Evolutionary conservation across 768 basidiomycete genomes (phyloP), one percentile per base, ranked within the genome.

Genomic region (Pleurotus giganteus): DNA sequence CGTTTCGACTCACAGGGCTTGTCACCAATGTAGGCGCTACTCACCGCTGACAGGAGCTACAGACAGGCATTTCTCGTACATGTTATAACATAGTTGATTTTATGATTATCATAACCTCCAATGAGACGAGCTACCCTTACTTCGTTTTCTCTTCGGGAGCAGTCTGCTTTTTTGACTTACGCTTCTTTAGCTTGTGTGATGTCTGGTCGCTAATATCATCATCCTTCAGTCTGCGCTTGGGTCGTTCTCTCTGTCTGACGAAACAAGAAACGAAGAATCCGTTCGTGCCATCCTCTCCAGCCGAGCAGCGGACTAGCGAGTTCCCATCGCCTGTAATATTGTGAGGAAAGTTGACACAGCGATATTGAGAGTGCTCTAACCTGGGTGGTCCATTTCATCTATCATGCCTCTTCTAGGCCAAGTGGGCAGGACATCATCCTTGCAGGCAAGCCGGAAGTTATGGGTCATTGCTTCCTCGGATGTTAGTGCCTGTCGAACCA

Each of bases 231-330:
- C 61, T 57, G 53, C 42, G 63, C 58, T 47, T 58, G 43, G 43
- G 56, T 37, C 27, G n/a, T 29, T 26, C 42, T 23, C 31, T n/a
- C 44, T 44, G 19, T 57, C 67, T 74, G 27, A 92, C 74, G 66
- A 98, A 94, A 68, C 90, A 97, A n/a, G 91, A 86, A 21, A 99
- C 95, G 62, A 99, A 99, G 75, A 99, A 99, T 0, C 97, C 97
- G 63, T 98, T 98, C 11, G 91, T 94, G 32, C 81, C 83, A 63
- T 98, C 94, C 57, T 89, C 90, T 52, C 85, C 84, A 12, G 91
- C 85, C 24, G 80, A 79, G 66, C 91, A 93, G 15, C 91, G 83
- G 24, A 94, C 63, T 17, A 91, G 66, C 9, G 84, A 83, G 3
- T 73, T 68, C 4, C 89, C 86, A 56, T 82, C 67, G 19, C 66